These are phyloP conservation scores for Neocatenulostroma microsporum DNA, from an alignment of 2,329 filamentous ascomycete genomes.

Conservation along the genomic window DNA sequence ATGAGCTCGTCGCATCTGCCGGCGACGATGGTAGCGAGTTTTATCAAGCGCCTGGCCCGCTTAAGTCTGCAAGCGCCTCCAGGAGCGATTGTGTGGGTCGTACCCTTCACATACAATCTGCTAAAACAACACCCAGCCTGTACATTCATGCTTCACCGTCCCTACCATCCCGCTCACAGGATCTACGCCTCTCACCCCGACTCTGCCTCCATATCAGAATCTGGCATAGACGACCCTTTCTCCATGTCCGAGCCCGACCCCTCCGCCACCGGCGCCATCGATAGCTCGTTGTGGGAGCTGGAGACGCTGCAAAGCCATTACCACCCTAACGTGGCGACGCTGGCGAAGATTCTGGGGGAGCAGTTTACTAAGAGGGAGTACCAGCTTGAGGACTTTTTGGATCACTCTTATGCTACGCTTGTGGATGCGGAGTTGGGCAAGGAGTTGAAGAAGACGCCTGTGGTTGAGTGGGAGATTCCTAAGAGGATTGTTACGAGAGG, in stretches of 20 bases:
- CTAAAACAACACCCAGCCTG: slow-evolving; percentile 82
- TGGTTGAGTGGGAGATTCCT: slow-evolving; percentile 89
- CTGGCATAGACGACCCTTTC: slow-evolving; percentile 68
- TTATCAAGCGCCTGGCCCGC: slow-evolving; percentile 85
- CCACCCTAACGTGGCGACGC: slow-evolving; percentile 90
- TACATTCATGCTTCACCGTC: slow-evolving; percentile 92
- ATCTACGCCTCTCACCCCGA: slow-evolving; percentile 20
- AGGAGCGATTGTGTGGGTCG: slow-evolving; percentile 74
- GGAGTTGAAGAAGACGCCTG: slow-evolving; percentile 74
- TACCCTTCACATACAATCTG: slow-evolving; percentile 94
- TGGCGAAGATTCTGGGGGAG: slow-evolving; percentile 88
- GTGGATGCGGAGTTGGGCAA: slow-evolving; percentile 77
- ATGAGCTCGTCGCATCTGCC: slow-evolving; percentile 87
- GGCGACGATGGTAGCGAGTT: slow-evolving; percentile 82
- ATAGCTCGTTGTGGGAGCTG: slow-evolving; percentile 92
- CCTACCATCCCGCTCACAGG: slow-evolving; percentile 25
- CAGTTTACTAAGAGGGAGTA: slow-evolving; percentile 96
- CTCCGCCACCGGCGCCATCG: slow-evolving; percentile 76
- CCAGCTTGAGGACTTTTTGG: slow-evolving; percentile 93
- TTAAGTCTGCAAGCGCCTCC: slow-evolving; percentile 83
- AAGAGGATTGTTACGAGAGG: slow-evolving; percentile 61
- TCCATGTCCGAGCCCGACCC: slow-evolving; percentile 68
- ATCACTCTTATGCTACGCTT: slow-evolving; percentile 85
- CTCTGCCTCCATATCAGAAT: slow-evolving; percentile 40
- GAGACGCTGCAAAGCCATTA: slow-evolving; percentile 87